phyloP scores from a whole-genome alignment of 2,329 filamentous ascomycete species.

The Alternaria longipes region DNA sequence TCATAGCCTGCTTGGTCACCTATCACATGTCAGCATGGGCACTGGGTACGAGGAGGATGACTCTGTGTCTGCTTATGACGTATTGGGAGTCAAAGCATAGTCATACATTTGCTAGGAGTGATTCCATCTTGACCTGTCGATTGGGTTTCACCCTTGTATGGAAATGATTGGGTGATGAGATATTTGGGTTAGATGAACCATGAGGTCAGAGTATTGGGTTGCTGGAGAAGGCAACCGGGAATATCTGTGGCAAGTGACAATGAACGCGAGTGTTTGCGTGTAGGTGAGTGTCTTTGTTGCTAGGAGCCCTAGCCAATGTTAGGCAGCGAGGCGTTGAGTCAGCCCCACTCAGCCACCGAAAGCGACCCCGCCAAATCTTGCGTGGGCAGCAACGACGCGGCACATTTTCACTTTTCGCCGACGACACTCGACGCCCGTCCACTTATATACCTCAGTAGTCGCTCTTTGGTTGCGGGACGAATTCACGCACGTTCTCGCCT shows the following conservation, averaged over 20 bases:
- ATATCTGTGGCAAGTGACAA: neutral
- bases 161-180: constrained; percentile 1
- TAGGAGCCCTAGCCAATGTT: constrained; percentile 34
- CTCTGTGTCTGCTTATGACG: constrained; percentile 6
- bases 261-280: constrained; percentile 8
- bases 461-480: constrained; percentile 13
- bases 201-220: constrained; percentile 3
- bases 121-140: constrained; percentile 71
- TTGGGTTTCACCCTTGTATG: constrained; percentile 7
- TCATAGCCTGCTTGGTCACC: constrained; percentile 82
- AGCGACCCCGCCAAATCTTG: constrained; percentile 33
- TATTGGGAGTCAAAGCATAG: constrained; percentile 11
- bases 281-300: constrained; percentile 25
- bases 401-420: constrained; percentile 36
- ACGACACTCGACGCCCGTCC: constrained; percentile 14
- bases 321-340: constrained; percentile 34
- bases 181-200: constrained; percentile 6
- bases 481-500: constrained; percentile 1
- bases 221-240: neutral
- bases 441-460: constrained; percentile 14
- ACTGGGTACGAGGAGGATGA: neutral
- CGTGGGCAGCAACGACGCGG: constrained; percentile 31
- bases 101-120: constrained; percentile 67
- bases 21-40: constrained; percentile 41
- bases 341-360: constrained; percentile 25